Percentiles rank a stretch among this genome's conserved stretches.
Evolutionary conservation across 2,329 filamentous ascomycete species (phyloP).

Genomic region (Dactylellina leptospora): DNA sequence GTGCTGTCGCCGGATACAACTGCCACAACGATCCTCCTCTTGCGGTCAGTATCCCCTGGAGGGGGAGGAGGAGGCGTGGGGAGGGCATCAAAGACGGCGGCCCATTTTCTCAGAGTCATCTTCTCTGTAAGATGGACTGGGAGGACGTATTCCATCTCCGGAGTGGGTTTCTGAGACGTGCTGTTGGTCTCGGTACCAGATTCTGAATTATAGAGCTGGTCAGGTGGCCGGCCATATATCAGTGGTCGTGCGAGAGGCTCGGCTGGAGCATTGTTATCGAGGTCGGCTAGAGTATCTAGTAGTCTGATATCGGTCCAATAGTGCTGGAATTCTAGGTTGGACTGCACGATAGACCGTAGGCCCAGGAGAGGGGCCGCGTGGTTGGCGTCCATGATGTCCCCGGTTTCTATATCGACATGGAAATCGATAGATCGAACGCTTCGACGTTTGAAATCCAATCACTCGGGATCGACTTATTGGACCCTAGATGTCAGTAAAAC

Average conservation of each 20-base stretch:
- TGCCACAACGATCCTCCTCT: constrained; percentile 76
- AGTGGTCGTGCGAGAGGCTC: constrained; percentile 68
- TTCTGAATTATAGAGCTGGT: constrained; percentile 68
- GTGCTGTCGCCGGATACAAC: constrained; percentile 82
- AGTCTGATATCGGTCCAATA: constrained; percentile 72
- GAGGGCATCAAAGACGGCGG: constrained; percentile 74
- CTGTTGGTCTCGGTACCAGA: constrained; percentile 10
- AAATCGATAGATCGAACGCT: too few species aligned
- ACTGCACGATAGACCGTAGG: constrained; percentile 70
- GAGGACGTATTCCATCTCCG: constrained; percentile 77
- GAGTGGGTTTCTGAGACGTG: constrained; percentile 25
- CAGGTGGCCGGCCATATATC: constrained; percentile 76
- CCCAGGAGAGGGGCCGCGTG: constrained; percentile 60
- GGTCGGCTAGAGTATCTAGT: constrained; percentile 58
- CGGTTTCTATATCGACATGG: too few species aligned
- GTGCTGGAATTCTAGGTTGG: constrained; percentile 79
- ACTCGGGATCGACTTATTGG: too few species aligned
- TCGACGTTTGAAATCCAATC: too few species aligned
- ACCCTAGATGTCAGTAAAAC: too few species aligned
- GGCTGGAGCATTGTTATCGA: constrained; percentile 44
- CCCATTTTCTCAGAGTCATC: constrained; percentile 73
- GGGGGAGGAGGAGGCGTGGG: constrained; percentile 64
- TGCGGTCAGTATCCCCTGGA: constrained; percentile 62
- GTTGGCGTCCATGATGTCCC: constrained; percentile 52
- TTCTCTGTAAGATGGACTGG: constrained; percentile 77